Evolutionary conservation across 2,329 filamentous ascomycete species (phyloP), one percentile per base, ranked within the genome.

Genomic region (Microdochium nivale): DNA sequence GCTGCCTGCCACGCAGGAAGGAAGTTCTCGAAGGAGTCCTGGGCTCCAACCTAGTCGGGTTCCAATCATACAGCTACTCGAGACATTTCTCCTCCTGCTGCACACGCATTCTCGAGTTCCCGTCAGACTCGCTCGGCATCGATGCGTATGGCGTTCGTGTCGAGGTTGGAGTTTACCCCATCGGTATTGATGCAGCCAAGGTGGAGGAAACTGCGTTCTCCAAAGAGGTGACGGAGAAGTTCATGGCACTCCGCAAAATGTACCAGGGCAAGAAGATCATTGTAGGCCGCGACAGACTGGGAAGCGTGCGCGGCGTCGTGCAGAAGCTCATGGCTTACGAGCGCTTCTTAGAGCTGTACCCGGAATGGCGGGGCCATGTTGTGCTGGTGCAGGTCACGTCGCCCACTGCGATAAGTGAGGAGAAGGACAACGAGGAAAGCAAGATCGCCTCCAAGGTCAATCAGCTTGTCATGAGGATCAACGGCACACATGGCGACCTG

Each of bases 291-390:
- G 92, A 97, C 67, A 85, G 92, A n/a, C 74, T 97, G 49, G 92
- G 97, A 67, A 92, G 88, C 60, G 90, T 95, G 46, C 82, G 91
- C 55, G 92, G 94, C 63, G 91, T 97, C 14, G 85, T 89, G n/a
- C 92, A 96, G 69, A 97, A 97, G 70, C 77, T 97, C 30, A 88
- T 95, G 72, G 92, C 91, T 0, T 97, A 96, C 65, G 90, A 96
- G 68, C 81, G 87, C 53, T 96, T 97, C 72, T 77, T 97, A 37
- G 88, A 95, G 62, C 79, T 86, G 55, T 95, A 94, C 64, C 91
- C 92, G 2, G 86, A 96, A 67, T 96, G 90, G 91, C 83, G 84
- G 50, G 90, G 91, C 56, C 88, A 90, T 71, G 91, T 96, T 1
- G 90, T 97, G 7, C 75, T 97, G 51, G 94, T 97, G 57, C 92